Conservation (phyloP, 495 filamentous ascomycete genomes). For the Hypoxylon subgilvum region DNA sequence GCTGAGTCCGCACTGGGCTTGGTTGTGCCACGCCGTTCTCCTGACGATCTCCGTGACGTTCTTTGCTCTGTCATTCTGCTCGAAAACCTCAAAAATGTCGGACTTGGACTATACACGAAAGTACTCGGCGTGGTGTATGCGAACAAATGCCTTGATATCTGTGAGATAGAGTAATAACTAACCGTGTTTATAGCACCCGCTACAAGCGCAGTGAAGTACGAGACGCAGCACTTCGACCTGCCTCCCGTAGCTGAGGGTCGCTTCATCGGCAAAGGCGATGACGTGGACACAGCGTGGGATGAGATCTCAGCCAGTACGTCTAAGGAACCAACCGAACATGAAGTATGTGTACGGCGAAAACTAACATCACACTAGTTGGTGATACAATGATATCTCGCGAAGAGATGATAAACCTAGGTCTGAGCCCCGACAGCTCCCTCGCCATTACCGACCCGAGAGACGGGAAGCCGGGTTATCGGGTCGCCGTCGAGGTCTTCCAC, state of each 20-base stretch:
- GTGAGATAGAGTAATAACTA: constrained; percentile 15
- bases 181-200: constrained; percentile 47
- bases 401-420: constrained; percentile 54
- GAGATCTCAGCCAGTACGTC: constrained; percentile 51
- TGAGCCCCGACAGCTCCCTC: constrained; percentile 50
- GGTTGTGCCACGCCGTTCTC: constrained; percentile 52
- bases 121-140: constrained; percentile 47
- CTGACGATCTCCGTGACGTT: constrained; percentile 50
- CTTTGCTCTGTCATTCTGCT: constrained; percentile 50
- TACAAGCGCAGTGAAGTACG: constrained; percentile 52
- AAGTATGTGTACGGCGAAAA: background rate
- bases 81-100: constrained; percentile 38
- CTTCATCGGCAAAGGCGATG: constrained; percentile 52
- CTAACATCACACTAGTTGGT: constrained; percentile 40
- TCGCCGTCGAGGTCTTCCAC: constrained; percentile 63
- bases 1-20: constrained; percentile 47
- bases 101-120: constrained; percentile 30
- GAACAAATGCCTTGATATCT: background rate
- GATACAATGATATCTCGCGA: constrained; percentile 59
- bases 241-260: constrained; percentile 48
- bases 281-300: constrained; percentile 54
- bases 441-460: constrained; percentile 57
- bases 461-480: constrained; percentile 56
- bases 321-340: background rate
- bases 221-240: constrained; percentile 50